Conservation (phyloP, 2,329 filamentous ascomycete genomes). For the Fusarium robinianum region DNA sequence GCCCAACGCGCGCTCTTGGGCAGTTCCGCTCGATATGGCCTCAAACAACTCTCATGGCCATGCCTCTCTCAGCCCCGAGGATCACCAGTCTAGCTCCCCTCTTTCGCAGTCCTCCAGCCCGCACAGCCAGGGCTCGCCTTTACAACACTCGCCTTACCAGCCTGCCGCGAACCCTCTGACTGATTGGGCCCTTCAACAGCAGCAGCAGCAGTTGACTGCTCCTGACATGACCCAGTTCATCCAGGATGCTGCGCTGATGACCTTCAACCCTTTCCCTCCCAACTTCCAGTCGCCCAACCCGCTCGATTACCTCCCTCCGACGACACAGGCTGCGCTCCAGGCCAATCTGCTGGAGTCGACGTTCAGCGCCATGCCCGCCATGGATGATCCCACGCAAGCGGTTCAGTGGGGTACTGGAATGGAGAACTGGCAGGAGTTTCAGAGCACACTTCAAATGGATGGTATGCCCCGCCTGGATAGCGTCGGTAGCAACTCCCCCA, state of each 20-base stretch:
- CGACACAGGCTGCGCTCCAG: conserved; percentile 67
- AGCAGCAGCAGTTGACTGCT: conserved; percentile 49
- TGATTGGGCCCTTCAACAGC: conserved; percentile 65
- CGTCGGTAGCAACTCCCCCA: conserved; percentile 52
- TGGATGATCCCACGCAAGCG: conserved; percentile 58
- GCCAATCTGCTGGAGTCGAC: conserved; percentile 66
- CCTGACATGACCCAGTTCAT: conserved; percentile 58
- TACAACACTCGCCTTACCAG: conserved; percentile 61
- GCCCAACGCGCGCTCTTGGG: conserved; percentile 49
- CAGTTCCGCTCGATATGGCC: conserved; percentile 58
- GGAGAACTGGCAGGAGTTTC: conserved; percentile 81
- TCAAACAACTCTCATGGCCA: conserved; percentile 48
- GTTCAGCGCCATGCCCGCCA: conserved; percentile 62
- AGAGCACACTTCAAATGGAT: conserved; percentile 62
- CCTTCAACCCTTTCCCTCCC: conserved; percentile 56
- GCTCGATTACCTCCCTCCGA: conserved; percentile 64
- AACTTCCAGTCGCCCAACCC: conserved; percentile 59
- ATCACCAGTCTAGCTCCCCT: conserved; percentile 53
- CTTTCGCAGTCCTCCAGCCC: conserved; percentile 57
- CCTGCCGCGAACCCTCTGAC: conserved; percentile 57
- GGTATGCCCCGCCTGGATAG: conserved; percentile 46
- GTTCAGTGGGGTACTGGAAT: conserved; percentile 66
- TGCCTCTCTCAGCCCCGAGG: conserved; percentile 56
- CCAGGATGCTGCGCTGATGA: conserved; percentile 61
- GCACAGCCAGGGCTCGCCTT: conserved; percentile 53